phyloP scores from a whole-genome alignment of 257 asterid species.

The Lantana camara region DNA sequence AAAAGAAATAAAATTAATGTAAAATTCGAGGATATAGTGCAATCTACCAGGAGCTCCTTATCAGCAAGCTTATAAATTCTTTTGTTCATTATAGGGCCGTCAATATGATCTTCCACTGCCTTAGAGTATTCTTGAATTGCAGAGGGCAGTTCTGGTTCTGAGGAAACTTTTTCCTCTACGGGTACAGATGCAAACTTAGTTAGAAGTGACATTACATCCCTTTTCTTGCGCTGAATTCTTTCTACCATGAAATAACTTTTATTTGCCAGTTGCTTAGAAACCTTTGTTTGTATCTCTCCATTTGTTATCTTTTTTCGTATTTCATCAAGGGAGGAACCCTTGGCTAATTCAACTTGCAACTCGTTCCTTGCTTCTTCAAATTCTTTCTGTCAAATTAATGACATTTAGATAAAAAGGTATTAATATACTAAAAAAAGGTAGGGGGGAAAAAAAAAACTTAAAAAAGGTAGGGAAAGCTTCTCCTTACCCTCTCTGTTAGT shows the following conservation, averaged over 20 bases:
- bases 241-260: conserved; percentile 36
- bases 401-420: conserved; percentile 23
- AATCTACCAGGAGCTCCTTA: conserved; percentile 78
- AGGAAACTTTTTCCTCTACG: conserved; percentile 39
- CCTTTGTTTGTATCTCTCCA: conserved; percentile 75
- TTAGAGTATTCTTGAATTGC: conserved; percentile 50
- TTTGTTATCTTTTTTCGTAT: conserved; percentile 57
- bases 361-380: conserved; percentile 91
- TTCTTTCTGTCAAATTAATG: conserved; percentile 61
- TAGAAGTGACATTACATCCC: conserved; percentile 67
- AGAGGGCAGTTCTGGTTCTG: conserved; percentile 58
- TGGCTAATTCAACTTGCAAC: conserved; percentile 70
- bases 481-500: conserved; percentile 1
- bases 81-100: conserved; percentile 54
- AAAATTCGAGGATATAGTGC: conserved; percentile 17
- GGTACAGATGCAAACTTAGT: conserved; percentile 51
- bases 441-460: too few relatives aligned
- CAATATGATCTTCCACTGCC: conserved; percentile 60
- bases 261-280: conserved; percentile 47
- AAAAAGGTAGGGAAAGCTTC: conserved; percentile 12
- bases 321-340: conserved; percentile 67
- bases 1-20: not conserved
- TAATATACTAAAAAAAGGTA: conserved; percentile 20
- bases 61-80: conserved; percentile 58
- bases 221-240: conserved; percentile 85